These are phyloP conservation scores for Aquilaria agallochum DNA, from an alignment of 441 rosid species.

Conservation along the genomic window DNA sequence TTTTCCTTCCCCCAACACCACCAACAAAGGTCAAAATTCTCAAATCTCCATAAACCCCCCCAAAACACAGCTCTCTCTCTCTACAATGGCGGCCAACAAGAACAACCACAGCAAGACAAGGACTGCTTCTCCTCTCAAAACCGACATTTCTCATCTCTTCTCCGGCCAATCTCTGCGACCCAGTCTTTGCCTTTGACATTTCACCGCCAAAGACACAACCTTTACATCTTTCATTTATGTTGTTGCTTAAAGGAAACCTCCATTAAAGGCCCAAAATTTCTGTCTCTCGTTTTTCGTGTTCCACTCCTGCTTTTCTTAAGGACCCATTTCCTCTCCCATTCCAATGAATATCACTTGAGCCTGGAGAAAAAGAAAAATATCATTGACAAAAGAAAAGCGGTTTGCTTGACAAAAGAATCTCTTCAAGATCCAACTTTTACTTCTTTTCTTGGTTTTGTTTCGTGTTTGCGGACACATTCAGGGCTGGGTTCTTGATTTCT, in stretches of 20 bases:
- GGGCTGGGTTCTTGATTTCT: slow-evolving; percentile 14
- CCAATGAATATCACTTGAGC: slow-evolving; percentile 17
- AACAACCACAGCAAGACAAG: slow-evolving; percentile 1
- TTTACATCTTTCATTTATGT: slow-evolving; percentile 4
- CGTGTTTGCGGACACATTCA: slow-evolving; percentile 3
- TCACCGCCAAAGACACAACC: slow-evolving; percentile 3
- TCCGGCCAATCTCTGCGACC: slow-evolving; percentile 11
- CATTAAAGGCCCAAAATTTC: slow-evolving; percentile 22
- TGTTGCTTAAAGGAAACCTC: slow-evolving; percentile 15
- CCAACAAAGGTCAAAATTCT: slow-evolving; percentile 44
- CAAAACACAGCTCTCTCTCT: slow-evolving; percentile 17
- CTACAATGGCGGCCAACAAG: slow-evolving; percentile 48
- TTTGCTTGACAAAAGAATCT: slow-evolving; percentile 22
- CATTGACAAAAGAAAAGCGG: slow-evolving; percentile 15
- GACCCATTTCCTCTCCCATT: slow-evolving; percentile 32
- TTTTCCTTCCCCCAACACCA: slow-evolving; percentile 16
- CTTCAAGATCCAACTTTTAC: slow-evolving; percentile 33
- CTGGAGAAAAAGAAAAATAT: too few species aligned
- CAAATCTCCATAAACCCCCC: slow-evolving; percentile 32
- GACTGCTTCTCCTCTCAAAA: not conserved
- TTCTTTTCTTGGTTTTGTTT: slow-evolving; percentile 15
- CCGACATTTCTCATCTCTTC: slow-evolving; percentile 2
- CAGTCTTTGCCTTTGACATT: slow-evolving; percentile 31
- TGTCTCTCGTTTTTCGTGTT: slow-evolving; percentile 44
- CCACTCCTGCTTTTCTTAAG: slow-evolving; percentile 34